A percentile compares a stretch with the other conserved stretches of the same genome.
phyloP scores from a whole-genome alignment of 768 basidiomycete genomes.

The Sporobolomyces roseus region DNA sequence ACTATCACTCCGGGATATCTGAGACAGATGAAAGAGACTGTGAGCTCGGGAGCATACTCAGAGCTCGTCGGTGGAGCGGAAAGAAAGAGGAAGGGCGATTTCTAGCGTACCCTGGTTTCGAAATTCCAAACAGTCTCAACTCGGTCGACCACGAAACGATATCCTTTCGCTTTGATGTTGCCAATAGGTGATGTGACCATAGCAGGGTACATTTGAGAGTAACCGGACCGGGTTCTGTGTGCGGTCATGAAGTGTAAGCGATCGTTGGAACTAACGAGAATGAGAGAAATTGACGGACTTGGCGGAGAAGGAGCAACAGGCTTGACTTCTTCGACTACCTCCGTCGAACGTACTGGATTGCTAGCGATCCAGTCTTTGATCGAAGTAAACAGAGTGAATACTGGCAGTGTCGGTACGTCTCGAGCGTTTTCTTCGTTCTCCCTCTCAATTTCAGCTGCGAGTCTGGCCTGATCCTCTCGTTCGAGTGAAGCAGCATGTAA shows the following conservation, averaged over 20 bases:
- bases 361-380: slow-evolving; percentile 18
- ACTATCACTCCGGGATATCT: slow-evolving; percentile 42
- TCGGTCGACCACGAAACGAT: slow-evolving; percentile 39
- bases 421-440: background rate
- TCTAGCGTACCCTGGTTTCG: slow-evolving; percentile 41
- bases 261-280: background rate
- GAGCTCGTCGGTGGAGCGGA: background rate
- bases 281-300: background rate
- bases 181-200: slow-evolving; percentile 42
- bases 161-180: slow-evolving; percentile 42
- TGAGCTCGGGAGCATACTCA: background rate
- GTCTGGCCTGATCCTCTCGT: slow-evolving; percentile 8
- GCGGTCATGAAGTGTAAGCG: background rate
- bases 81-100: background rate
- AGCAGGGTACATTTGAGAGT: slow-evolving; percentile 28
- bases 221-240: background rate
- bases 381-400: slow-evolving; percentile 27
- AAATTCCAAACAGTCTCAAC: slow-evolving; percentile 28
- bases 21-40: background rate
- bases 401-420: slow-evolving; percentile 10
- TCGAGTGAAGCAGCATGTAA: background rate
- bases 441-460: background rate
- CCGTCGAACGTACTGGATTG: background rate
- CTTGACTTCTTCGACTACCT: background rate
- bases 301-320: background rate